Conservation (phyloP, 805 yeast species). For the Suhomyces canberraensis region DNA sequence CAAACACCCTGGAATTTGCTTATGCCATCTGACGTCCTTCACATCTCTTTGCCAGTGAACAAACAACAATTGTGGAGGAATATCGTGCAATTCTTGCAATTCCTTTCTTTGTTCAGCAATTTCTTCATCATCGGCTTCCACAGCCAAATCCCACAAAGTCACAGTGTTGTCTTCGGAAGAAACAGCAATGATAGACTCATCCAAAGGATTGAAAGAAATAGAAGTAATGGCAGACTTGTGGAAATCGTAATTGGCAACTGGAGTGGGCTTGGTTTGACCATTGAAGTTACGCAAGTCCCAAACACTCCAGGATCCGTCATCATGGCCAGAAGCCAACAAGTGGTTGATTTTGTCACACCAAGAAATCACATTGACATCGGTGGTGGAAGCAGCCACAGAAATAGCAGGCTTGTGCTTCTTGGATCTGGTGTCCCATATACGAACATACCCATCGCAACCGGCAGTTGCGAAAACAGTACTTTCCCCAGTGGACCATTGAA, state of each 20-base stretch:
- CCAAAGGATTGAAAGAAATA: conserved; percentile 90
- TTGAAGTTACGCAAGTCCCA: conserved; percentile 92
- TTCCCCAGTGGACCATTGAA: conserved; percentile 94
- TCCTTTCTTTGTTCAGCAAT: conserved; percentile 80
- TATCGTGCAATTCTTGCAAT: conserved; percentile 74
- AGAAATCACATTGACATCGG: conserved; percentile 92
- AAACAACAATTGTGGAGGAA: conserved; percentile 93
- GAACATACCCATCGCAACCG: conserved; percentile 85
- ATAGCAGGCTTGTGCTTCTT: conserved; percentile 89
- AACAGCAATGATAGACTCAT: conserved; percentile 93
- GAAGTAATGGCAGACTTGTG: conserved; percentile 92
- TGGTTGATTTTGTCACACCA: conserved; percentile 90
- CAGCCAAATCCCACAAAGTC: conserved; percentile 96
- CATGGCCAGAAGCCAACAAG: conserved; percentile 92
- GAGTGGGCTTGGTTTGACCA: conserved; percentile 56
- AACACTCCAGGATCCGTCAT: conserved; percentile 95
- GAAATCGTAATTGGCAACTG: conserved; percentile 94
- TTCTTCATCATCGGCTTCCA: conserved; percentile 98
- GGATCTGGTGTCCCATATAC: conserved; percentile 96
- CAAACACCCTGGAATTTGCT: conserved; percentile 92
- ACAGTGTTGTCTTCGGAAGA: conserved; percentile 97
- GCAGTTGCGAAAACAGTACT: conserved; percentile 93
- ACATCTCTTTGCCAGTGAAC: conserved; percentile 98
- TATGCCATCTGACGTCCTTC: conserved; percentile 97
- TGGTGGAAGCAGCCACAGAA: conserved; percentile 70